A percentile compares a stretch with the other conserved stretches of the same genome.
Evolutionary conservation across 2,329 filamentous ascomycete species (phyloP).

Genomic region (Diaporthe vexans): DNA sequence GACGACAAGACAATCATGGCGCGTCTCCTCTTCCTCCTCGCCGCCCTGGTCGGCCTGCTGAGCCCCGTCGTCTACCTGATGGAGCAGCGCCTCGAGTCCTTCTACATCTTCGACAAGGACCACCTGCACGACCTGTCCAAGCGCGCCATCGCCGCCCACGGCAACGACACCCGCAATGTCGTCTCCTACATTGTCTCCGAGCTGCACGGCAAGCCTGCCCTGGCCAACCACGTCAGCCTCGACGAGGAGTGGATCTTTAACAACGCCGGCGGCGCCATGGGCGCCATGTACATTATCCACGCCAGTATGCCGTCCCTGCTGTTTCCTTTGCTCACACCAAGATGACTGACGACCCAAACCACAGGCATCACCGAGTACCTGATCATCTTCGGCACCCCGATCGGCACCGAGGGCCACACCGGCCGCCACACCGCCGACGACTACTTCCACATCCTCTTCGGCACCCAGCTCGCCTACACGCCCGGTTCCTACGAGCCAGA

Average conservation of each 20-base stretch:
- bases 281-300: constrained; percentile 91
- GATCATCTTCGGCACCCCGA: constrained; percentile 86
- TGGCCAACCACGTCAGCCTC: constrained; percentile 71
- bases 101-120: constrained; percentile 82
- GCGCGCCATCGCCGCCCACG: constrained; percentile 76
- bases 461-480: constrained; percentile 82
- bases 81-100: constrained; percentile 70
- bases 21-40: constrained; percentile 63
- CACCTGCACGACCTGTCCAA: constrained; percentile 78
- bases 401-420: constrained; percentile 89
- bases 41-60: constrained; percentile 67
- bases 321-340: not conserved
- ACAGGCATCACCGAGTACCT: constrained; percentile 86
- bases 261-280: constrained; percentile 93
- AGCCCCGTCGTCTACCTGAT: constrained; percentile 67
- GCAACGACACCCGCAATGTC: constrained; percentile 80
- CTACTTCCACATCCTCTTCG: constrained; percentile 91
- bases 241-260: constrained; percentile 92
- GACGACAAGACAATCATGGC: constrained; percentile 31
- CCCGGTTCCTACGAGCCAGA: constrained; percentile 77
- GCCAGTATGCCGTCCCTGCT: constrained; percentile 71
- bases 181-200: constrained; percentile 79
- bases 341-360: constrained; percentile 4
- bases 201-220: constrained; percentile 69
- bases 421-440: constrained; percentile 93